Percentiles rank a stretch among this genome's conserved stretches.
These are phyloP conservation scores for Letharia columbiana DNA, from an alignment of 495 filamentous ascomycete species.

Conservation along the genomic window DNA sequence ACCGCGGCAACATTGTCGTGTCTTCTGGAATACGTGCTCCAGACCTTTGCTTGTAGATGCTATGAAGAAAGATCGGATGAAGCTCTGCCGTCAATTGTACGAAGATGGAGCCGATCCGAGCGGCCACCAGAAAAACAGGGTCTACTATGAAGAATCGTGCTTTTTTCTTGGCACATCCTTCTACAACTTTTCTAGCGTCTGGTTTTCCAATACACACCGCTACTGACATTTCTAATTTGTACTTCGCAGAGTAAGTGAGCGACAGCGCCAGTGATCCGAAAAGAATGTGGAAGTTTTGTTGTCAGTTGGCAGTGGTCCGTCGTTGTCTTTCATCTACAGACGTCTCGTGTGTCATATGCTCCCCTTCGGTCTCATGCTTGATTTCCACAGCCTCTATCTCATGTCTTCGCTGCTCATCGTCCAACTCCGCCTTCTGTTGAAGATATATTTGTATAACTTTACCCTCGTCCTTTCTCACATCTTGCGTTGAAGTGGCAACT, in stretches of 20 bases:
- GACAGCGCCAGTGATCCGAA: background rate
- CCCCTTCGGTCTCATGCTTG: too few relatives aligned
- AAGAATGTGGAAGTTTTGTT: background rate
- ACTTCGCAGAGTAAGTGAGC: background rate
- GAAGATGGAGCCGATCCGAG: background rate
- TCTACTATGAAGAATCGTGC: too few relatives aligned
- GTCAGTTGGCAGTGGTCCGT: background rate
- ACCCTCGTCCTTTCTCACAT: too few relatives aligned
- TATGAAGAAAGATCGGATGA: background rate
- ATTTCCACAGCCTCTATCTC: too few relatives aligned
- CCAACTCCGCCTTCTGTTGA: too few relatives aligned
- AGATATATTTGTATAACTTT: too few relatives aligned
- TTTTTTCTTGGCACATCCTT: background rate
- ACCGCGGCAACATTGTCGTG: background rate
- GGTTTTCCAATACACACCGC: background rate
- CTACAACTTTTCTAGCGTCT: background rate
- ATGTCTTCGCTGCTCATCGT: too few relatives aligned
- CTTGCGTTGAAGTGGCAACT: too few relatives aligned
- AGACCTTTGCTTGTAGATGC: background rate
- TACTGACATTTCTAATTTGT: too few relatives aligned
- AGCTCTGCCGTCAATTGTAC: background rate
- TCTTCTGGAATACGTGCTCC: background rate
- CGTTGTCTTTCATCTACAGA: too few relatives aligned
- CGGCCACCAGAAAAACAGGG: background rate
- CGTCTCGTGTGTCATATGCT: too few relatives aligned